Evolutionary conservation across 345 rosid genomes (phyloP).

Genomic region (Lepidium sativum): DNA sequence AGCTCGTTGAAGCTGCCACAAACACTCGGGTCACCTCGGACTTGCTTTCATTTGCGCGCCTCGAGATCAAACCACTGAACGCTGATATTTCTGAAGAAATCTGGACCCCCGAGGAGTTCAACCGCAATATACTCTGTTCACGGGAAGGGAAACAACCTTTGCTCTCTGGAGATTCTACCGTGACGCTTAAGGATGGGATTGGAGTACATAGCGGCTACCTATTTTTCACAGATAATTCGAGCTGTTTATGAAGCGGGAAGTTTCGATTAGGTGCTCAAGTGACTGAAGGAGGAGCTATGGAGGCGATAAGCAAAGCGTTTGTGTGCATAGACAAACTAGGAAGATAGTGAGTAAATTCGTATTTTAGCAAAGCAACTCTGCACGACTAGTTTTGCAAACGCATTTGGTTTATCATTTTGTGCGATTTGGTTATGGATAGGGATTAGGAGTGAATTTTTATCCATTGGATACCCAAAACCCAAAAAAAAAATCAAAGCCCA

Average conservation of each 20-base stretch:
- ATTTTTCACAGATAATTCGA: constrained; percentile 52
- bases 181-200: constrained; percentile 36
- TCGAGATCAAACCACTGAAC: constrained; percentile 44
- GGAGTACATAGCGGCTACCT: constrained; percentile 25
- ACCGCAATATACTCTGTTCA: constrained; percentile 31
- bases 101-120: constrained; percentile 37
- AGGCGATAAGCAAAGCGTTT: constrained; percentile 53
- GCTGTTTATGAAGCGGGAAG: constrained; percentile 42
- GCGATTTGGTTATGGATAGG: not conserved
- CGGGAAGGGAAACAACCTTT: constrained; percentile 50
- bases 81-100: constrained; percentile 45
- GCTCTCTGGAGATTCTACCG: constrained; percentile 42
- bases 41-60: constrained; percentile 13
- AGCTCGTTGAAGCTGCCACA: constrained; percentile 35
- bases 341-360: not conserved
- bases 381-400: not conserved
- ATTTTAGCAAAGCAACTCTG: too few relatives aligned
- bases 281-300: constrained; percentile 26
- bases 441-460: too few relatives aligned
- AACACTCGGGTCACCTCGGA: constrained; percentile 22
- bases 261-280: constrained; percentile 57
- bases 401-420: not conserved
- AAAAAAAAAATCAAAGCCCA: too few relatives aligned
- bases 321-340: constrained; percentile 47
- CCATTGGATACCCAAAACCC: too few relatives aligned